Conservation (phyloP, 306 rosid species). For the Pterocarpus macrocarpus region DNA sequence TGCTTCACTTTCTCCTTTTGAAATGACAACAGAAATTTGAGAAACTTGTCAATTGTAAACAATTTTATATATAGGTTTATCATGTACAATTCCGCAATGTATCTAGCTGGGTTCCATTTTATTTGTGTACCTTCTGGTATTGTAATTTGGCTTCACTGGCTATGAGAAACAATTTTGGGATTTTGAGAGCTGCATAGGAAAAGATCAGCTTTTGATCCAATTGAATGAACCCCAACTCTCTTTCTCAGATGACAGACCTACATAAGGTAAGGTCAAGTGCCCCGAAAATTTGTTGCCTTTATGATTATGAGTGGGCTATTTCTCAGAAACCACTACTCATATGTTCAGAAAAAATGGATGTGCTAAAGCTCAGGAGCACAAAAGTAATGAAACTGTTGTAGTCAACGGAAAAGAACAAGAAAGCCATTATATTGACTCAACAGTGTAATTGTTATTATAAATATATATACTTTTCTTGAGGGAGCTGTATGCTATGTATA, state of each 20-base stretch:
- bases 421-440: background rate
- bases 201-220: constrained; percentile 36
- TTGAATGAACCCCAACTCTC: constrained; percentile 24
- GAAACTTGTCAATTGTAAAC: background rate
- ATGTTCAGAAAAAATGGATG: background rate
- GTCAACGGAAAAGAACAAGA: background rate
- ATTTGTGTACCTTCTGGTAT: background rate
- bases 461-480: constrained; percentile 1
- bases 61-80: background rate
- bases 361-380: background rate
- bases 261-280: constrained; percentile 30
- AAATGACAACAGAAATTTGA: background rate
- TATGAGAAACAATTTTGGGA: constrained; percentile 20
- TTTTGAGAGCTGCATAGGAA: constrained; percentile 14
- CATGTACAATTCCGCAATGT: background rate
- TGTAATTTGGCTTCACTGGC: constrained; percentile 20
- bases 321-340: constrained; percentile 20
- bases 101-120: background rate
- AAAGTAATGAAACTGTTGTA: background rate
- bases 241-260: constrained; percentile 4
- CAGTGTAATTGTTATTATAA: background rate
- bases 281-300: background rate
- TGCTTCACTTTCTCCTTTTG: background rate
- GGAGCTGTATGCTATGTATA: background rate
- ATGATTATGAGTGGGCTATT: background rate